Base-by-base conservation (phyloP, 176 grass and related monocot genomes). In the Aechmea fasciata region DNA sequence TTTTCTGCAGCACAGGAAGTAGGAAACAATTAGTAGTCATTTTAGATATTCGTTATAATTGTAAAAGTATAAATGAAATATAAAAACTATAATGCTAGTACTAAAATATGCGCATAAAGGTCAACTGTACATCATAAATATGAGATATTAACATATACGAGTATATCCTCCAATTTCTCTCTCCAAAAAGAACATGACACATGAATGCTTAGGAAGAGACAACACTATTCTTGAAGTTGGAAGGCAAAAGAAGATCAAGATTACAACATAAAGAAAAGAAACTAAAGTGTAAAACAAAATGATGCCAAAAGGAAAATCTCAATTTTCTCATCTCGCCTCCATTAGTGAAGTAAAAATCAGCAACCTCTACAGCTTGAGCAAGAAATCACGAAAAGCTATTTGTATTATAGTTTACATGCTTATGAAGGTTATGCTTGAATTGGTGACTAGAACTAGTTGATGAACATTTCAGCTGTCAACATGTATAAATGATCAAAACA, bases 1-100 rank as follows among this genome's bases (percentile, higher is more conserved):
- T 97, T 97, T 83, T 90, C 94, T 97, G 89, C 76, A 84, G 57
- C 63, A 77, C 15, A 47, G 19, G 65, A 48, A 9, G 79, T 57
- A 14, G 29, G n/a, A 63, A 19, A 67, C 62, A 19, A 52, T 80
- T 49, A 83, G 68, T 10, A 7, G 17, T 1, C 10, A 69, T 1
- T 63, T 3, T 59, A 51, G 23, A 70, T 62, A 22, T 61, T n/a
- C 7, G 55, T 61, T 10, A 61, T 61, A 19, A 61, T 18, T 22
- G 6, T 19, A 18, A 61, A 20, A 19, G 7, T 3, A 61, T 9
- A n/a, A 2, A 61, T 18, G 15, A 14, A 61, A 17, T 22, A 59
- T 59, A 59, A 20, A n/a, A 61, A 61, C 6, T 41, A 41, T 41
- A 41, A 41, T 41, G 33, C 5, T 41, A 7, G 4, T 41, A 41